Evolutionary conservation across 805 yeast genomes (phyloP).

Genomic region (Cyberlindnera nakhonratchasimensis): DNA sequence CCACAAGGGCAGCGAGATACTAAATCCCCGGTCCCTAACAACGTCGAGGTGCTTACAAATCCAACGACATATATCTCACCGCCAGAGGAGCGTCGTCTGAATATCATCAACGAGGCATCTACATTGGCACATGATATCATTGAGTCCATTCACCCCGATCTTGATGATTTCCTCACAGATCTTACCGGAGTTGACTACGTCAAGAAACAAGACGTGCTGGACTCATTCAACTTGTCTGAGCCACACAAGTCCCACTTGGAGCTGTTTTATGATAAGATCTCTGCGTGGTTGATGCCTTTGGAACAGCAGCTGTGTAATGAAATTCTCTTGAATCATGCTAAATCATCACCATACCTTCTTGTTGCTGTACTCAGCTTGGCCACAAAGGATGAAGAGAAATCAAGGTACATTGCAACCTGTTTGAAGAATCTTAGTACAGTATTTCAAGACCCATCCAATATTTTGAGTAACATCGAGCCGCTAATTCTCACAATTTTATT

Average conservation of each 20-base stretch:
- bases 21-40: background rate
- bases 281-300: conserved; percentile 24
- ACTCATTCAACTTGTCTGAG: conserved; percentile 22
- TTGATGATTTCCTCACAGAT: conserved; percentile 22
- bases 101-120: conserved; percentile 24
- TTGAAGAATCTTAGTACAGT: conserved; percentile 39
- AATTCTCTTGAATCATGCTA: conserved; percentile 46
- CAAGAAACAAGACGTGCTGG: conserved; percentile 22
- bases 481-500: conserved; percentile 61
- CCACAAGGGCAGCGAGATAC: background rate
- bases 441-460: conserved; percentile 38
- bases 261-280: conserved; percentile 24
- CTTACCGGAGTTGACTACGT: conserved; percentile 16
- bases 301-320: conserved; percentile 48
- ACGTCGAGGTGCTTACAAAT: background rate
- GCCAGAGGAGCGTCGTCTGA: conserved; percentile 13
- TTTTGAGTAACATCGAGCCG: conserved; percentile 57
- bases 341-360: conserved; percentile 46
- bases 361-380: conserved; percentile 59
- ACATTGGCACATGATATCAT: conserved; percentile 24
- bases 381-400: conserved; percentile 38
- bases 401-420: conserved; percentile 48
- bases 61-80: conserved; percentile 14
- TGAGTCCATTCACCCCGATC: conserved; percentile 19
- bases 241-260: conserved; percentile 25